phyloP scores from a whole-genome alignment of 2,329 filamentous ascomycete genomes.

The Lasiodiplodia citricola region DNA sequence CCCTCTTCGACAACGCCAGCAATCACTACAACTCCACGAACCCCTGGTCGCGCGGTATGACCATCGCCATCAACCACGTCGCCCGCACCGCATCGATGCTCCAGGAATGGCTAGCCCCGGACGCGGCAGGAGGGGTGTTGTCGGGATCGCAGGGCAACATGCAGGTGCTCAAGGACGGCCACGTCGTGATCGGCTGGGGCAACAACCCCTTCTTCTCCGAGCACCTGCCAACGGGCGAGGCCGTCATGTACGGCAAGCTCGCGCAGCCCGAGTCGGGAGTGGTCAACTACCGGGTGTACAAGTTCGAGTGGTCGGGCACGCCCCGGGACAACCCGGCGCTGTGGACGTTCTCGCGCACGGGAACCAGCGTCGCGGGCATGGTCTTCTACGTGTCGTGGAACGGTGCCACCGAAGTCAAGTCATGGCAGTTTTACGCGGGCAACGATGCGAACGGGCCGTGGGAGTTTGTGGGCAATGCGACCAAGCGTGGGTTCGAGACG shows the following conservation, averaged over 20 bases:
- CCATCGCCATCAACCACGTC: constrained; percentile 52
- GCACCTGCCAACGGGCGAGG: constrained; percentile 52
- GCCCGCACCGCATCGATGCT: constrained; percentile 52
- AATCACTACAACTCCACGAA: constrained; percentile 27
- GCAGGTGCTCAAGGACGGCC: constrained; percentile 60
- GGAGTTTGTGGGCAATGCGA: constrained; percentile 45
- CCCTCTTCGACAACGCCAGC: constrained; percentile 35
- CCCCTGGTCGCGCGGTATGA: constrained; percentile 50
- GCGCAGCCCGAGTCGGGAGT: constrained; percentile 41
- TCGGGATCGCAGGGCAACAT: constrained; percentile 60
- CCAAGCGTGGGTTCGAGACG: constrained; percentile 53
- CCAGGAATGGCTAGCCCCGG: constrained; percentile 56
- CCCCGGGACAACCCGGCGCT: constrained; percentile 27
- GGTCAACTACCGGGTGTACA: constrained; percentile 62
- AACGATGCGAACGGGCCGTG: constrained; percentile 43
- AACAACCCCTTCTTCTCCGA: constrained; percentile 51
- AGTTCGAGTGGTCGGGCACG: constrained; percentile 58
- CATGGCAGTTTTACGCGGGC: constrained; percentile 58
- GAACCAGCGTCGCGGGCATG: constrained; percentile 36
- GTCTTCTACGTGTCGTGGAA: constrained; percentile 62
- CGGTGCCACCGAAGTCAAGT: constrained; percentile 53
- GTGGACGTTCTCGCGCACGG: constrained; percentile 28
- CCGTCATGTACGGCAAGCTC: constrained; percentile 61
- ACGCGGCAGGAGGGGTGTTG: constrained; percentile 49
- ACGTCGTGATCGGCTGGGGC: constrained; percentile 64